These are phyloP conservation scores for Talaromyces sp. DNA, from an alignment of 2,329 filamentous ascomycete genomes.

Conservation along the genomic window DNA sequence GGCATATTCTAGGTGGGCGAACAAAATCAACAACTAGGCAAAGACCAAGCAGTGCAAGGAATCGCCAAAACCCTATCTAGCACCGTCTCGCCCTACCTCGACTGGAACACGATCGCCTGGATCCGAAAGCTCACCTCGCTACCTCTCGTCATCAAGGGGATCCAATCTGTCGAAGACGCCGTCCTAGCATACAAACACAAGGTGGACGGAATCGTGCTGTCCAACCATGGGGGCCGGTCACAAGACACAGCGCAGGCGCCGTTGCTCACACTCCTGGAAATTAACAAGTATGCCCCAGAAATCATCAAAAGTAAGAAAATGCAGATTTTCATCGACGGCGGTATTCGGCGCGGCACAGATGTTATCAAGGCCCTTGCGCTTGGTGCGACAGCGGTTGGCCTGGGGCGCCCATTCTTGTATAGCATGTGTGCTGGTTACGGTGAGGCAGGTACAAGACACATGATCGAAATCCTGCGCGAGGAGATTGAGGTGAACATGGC, in stretches of 20 bases:
- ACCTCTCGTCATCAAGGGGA: constrained; percentile 35
- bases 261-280: constrained; percentile 58
- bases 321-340: constrained; percentile 62
- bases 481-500: constrained; percentile 34
- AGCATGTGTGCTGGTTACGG: constrained; percentile 56
- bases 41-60: constrained; percentile 16
- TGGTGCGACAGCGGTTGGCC: constrained; percentile 59
- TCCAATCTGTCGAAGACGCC: constrained; percentile 49
- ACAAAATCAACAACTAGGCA: constrained; percentile 10
- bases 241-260: constrained; percentile 44
- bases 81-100: constrained; percentile 25
- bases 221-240: constrained; percentile 44
- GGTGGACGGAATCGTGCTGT: constrained; percentile 41
- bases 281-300: constrained; percentile 57
- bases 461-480: constrained; percentile 27
- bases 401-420: constrained; percentile 60
- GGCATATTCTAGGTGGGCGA: constrained; percentile 8
- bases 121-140: constrained; percentile 35
- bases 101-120: constrained; percentile 33
- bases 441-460: constrained; percentile 49
- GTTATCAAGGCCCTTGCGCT: constrained; percentile 64
- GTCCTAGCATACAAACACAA: constrained; percentile 42
- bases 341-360: constrained; percentile 61
- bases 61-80: constrained; percentile 26
- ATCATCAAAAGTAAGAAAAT: constrained; percentile 50